A percentile compares a stretch with the other conserved stretches of the same genome.
Conservation (phyloP, 164 flowering plant species). For the Platanus orientalis region DNA sequence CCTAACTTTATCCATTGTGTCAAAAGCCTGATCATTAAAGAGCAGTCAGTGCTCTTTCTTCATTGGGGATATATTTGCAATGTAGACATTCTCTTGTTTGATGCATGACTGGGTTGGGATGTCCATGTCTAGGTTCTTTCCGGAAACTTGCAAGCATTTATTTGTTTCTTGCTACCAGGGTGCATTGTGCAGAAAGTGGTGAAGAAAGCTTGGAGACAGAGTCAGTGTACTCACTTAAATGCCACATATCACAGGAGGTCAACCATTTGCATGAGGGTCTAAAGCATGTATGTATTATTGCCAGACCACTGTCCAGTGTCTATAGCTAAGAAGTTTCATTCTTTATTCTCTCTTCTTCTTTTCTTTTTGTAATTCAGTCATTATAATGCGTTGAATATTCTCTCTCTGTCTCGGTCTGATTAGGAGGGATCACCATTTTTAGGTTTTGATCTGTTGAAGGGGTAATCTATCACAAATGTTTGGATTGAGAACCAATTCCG, state of each 20-base stretch:
- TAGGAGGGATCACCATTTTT: no score
- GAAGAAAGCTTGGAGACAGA: constrained; percentile 93
- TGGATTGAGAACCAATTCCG: no score
- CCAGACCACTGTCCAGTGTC: constrained; percentile 3
- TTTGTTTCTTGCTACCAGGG: constrained; percentile 32
- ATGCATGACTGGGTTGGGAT: neutral
- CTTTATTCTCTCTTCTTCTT: no score
- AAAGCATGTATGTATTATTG: constrained; percentile 62
- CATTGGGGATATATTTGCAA: neutral
- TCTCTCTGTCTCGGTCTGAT: no score
- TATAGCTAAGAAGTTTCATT: neutral
- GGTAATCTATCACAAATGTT: no score
- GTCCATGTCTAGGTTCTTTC: neutral
- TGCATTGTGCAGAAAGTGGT: constrained; percentile 93
- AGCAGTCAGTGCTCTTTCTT: neutral
- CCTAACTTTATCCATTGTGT: neutral
- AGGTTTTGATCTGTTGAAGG: no score
- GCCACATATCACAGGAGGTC: constrained; percentile 96
- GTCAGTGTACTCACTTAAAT: constrained; percentile 82
- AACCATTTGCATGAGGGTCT: constrained; percentile 96
- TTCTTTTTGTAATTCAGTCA: no score
- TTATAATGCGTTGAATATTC: no score
- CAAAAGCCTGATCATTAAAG: neutral
- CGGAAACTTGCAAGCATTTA: neutral
- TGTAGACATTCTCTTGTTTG: neutral